Evolutionary conservation across 768 basidiomycete species (phyloP).

Genomic region (Psilocybe cubensis): DNA sequence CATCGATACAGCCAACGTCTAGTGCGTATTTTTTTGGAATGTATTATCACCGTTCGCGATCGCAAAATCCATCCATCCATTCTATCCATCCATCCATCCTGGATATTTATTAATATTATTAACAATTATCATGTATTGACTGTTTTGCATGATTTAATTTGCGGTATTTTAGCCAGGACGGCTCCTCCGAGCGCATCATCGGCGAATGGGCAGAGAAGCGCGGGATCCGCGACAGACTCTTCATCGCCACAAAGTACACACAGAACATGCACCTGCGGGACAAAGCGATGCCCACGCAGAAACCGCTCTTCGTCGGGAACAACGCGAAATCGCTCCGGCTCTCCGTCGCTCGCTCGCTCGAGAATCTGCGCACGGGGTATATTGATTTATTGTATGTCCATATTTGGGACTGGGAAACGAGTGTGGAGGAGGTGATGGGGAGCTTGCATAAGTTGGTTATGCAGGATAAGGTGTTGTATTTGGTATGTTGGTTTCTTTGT

Average conservation of each 20-base stretch:
- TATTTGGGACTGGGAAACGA: slow-evolving; percentile 57
- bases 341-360: slow-evolving; percentile 44
- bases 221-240: slow-evolving; percentile 49
- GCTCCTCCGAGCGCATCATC: slow-evolving; percentile 55
- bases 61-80: too few species aligned
- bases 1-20: slow-evolving; percentile 52
- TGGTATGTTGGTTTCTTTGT: slow-evolving; percentile 30
- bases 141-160: too few species aligned
- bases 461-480: slow-evolving; percentile 53
- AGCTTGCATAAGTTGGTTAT: slow-evolving; percentile 51
- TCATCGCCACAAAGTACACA: slow-evolving; percentile 48
- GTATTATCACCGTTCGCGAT: too few species aligned
- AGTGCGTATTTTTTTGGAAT: slow-evolving; percentile 27
- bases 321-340: slow-evolving; percentile 45
- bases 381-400: slow-evolving; percentile 53
- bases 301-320: slow-evolving; percentile 26
- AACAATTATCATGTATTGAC: too few species aligned
- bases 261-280: slow-evolving; percentile 28
- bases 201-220: slow-evolving; percentile 56
- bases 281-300: slow-evolving; percentile 22
- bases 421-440: slow-evolving; percentile 60
- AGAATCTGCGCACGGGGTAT: slow-evolving; percentile 48
- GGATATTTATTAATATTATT: too few species aligned
- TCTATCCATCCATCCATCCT: not conserved
- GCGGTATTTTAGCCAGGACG: slow-evolving; percentile 64